A percentile compares a stretch with the other conserved stretches of the same genome.
Conservation (phyloP, 2,329 filamentous ascomycete genomes). For the Verticillium longisporum region DNA sequence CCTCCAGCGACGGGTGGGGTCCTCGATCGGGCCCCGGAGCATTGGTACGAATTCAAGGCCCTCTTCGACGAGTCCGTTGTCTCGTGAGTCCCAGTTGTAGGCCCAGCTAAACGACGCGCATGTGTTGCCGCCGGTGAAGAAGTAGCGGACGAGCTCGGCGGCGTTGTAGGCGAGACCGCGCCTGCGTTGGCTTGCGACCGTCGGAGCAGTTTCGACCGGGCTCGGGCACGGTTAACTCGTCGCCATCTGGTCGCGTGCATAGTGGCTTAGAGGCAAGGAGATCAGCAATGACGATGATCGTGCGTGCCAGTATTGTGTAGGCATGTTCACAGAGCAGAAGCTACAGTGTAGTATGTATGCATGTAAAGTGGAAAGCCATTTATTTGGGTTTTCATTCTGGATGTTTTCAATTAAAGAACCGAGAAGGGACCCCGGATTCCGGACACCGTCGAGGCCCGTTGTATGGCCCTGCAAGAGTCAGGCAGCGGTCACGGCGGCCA, state of each 20-base stretch:
- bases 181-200: slow-evolving; percentile 34
- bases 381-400: no score
- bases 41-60: slow-evolving; percentile 58
- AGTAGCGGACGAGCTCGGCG: slow-evolving; percentile 40
- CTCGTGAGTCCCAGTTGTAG: slow-evolving; percentile 60
- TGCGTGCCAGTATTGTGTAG: no score
- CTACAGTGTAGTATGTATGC: no score
- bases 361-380: no score
- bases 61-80: slow-evolving; percentile 30
- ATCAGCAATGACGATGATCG: no score
- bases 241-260: neutral
- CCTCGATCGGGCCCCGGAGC: slow-evolving; percentile 47
- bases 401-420: no score
- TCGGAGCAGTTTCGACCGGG: neutral
- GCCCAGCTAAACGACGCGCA: slow-evolving; percentile 46
- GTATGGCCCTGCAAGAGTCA: no score
- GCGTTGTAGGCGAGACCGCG: slow-evolving; percentile 65
- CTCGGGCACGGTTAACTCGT: neutral
- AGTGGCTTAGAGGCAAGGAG: neutral
- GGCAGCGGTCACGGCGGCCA: no score
- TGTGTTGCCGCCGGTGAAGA: slow-evolving; percentile 28
- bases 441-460: no score
- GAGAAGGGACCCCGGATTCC: no score
- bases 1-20: slow-evolving; percentile 43
- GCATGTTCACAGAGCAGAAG: no score